Evolutionary conservation across 768 basidiomycete genomes (phyloP), one percentile per base, ranked within the genome.

Genomic region (Pisolithus microcarpus): DNA sequence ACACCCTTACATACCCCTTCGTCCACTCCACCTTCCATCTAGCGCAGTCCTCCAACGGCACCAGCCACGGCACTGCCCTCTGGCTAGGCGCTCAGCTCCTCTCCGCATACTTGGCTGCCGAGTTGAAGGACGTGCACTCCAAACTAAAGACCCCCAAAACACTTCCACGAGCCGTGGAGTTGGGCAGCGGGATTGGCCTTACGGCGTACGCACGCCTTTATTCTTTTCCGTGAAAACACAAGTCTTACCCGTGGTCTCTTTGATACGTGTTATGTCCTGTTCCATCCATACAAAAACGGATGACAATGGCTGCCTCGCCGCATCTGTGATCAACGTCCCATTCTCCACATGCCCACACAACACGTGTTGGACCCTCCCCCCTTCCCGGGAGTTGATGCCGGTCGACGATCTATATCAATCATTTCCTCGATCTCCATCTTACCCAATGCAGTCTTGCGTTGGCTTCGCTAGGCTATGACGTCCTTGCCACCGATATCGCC

Each of bases 41-140:
- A 47, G n/a, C 63, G 2, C 85, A 87, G 69, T 70, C 63, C 40
- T 71, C 79, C 64, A 75, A 86, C 59, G 82, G 85, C 38, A 59
- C 66, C 15, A 79, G 83, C 23, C 91, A 87, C 52, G 91, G 91
- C 16, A 91, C 88, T 3, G 80, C 86, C 2, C 79, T 92, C 46
- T 92, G 91, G 91, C 80, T 91, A 48, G 82, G 81, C 38, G 86
- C 82, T 0, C 90, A 94, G 65, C 77, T 85, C 61, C 75, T 92
- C 37, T 75, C 85, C 16, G 60, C 73, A 40, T 88, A 82, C 61
- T 72, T 90, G 30, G 68, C 74, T 18, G 65, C 73, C 43, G 55
- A 70, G 19, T 70, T 71, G 58, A 67, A 59, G 39, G 56, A n/a
- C 48, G 44, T 49, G 15, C 1, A 21, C 21, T 15, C 54, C 49